phyloP scores from a whole-genome alignment of 1,284 basidiomycete genomes.

The Coniferiporia sulphurascens region DNA sequence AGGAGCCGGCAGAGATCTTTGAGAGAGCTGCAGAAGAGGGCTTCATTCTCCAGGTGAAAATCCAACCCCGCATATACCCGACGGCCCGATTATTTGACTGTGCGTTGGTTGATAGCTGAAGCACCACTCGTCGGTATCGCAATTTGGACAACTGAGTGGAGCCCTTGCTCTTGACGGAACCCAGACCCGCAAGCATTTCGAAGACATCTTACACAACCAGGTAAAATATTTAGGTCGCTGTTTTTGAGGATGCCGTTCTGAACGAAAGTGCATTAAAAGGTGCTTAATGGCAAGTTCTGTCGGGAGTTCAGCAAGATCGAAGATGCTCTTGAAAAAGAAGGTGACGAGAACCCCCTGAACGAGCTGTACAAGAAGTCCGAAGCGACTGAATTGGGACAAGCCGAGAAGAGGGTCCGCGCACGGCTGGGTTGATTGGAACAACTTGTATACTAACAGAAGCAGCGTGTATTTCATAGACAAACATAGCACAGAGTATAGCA shows the following conservation, averaged over 20 bases:
- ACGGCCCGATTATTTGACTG: conserved; percentile 3
- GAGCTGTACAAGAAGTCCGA: conserved; percentile 47
- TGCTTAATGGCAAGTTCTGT: conserved; percentile 58
- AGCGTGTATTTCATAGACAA: too few species aligned
- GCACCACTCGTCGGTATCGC: conserved; percentile 57
- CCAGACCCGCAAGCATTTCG: conserved; percentile 46
- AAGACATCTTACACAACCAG: conserved; percentile 54
- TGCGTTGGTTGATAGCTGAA: conserved; percentile 42
- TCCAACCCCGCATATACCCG: neutral
- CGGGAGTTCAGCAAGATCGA: conserved; percentile 52
- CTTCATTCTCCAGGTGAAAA: conserved; percentile 48
- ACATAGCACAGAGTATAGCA: too few species aligned
- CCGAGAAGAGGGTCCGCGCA: conserved; percentile 53
- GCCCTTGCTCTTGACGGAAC: conserved; percentile 51
- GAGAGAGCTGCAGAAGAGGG: conserved; percentile 64
- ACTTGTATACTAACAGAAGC: neutral
- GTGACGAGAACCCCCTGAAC: conserved; percentile 50
- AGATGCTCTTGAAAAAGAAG: conserved; percentile 54
- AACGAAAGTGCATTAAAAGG: conserved; percentile 28
- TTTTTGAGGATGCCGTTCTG: neutral
- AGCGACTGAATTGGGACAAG: conserved; percentile 49
- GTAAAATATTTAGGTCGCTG: conserved; percentile 25
- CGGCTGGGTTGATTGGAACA: conserved; percentile 39
- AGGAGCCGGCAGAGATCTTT: conserved; percentile 68
- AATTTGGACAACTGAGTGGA: conserved; percentile 57